Percentiles rank a stretch among this genome's conserved stretches.
Conservation (phyloP, 2,329 filamentous ascomycete genomes). For the Beauveria sp. region DNA sequence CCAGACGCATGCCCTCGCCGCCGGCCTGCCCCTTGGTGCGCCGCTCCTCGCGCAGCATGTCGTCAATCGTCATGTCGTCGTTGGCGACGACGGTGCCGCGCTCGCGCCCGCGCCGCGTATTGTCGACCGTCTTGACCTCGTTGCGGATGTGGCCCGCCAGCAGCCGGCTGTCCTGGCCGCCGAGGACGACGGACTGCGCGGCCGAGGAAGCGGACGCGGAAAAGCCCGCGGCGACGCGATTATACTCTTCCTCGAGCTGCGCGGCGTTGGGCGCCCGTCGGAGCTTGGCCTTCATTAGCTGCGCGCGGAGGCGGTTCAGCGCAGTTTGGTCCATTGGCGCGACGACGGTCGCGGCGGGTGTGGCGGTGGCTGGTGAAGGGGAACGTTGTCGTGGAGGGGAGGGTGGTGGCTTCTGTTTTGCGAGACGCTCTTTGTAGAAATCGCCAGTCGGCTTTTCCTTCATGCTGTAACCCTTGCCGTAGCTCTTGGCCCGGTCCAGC, state of each 20-base stretch:
- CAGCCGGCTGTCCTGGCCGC: slow-evolving; percentile 83
- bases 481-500: slow-evolving; percentile 71
- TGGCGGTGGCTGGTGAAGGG: slow-evolving; percentile 20
- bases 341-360: slow-evolving; percentile 9
- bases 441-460: slow-evolving; percentile 86
- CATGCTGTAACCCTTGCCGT: slow-evolving; percentile 76
- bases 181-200: slow-evolving; percentile 62
- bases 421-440: slow-evolving; percentile 69
- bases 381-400: slow-evolving; percentile 27
- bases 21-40: slow-evolving; percentile 71
- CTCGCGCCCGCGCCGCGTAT: slow-evolving; percentile 75
- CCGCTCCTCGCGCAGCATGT: slow-evolving; percentile 93
- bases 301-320: slow-evolving; percentile 83
- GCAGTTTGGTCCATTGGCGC: slow-evolving; percentile 62
- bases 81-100: slow-evolving; percentile 83
- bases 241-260: slow-evolving; percentile 77
- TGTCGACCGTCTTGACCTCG: slow-evolving; percentile 73
- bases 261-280: slow-evolving; percentile 67
- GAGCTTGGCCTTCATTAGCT: slow-evolving; percentile 93
- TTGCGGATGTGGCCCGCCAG: slow-evolving; percentile 60
- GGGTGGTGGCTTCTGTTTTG: slow-evolving; percentile 34
- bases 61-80: slow-evolving; percentile 90
- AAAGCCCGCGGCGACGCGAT: slow-evolving; percentile 60
- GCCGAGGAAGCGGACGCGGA: slow-evolving; percentile 49
- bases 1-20: slow-evolving; percentile 74